Conservation (phyloP, 2,329 filamentous ascomycete species). For the Plectosphaerella cucumerina region DNA sequence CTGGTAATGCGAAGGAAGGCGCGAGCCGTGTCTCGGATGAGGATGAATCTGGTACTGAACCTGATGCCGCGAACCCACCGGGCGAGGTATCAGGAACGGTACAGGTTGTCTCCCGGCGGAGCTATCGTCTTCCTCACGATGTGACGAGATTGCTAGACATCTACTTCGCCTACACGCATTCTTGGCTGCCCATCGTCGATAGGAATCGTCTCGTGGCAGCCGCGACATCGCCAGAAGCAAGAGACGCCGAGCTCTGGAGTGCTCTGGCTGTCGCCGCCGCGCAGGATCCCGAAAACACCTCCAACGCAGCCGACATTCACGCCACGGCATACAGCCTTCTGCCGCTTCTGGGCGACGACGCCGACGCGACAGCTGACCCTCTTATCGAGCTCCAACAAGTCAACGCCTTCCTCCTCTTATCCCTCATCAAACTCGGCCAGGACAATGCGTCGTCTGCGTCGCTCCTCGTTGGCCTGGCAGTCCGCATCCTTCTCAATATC, state of each 20-base stretch:
- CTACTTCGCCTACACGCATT: slow-evolving; percentile 72
- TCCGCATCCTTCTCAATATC: slow-evolving; percentile 22
- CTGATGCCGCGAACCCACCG: slow-evolving; percentile 7
- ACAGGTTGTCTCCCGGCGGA: background rate
- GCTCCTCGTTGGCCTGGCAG: slow-evolving; percentile 60
- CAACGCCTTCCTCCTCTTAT: slow-evolving; percentile 54
- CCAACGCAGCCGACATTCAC: slow-evolving; percentile 39
- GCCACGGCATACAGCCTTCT: slow-evolving; percentile 43
- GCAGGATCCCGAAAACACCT: slow-evolving; percentile 35
- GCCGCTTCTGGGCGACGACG: slow-evolving; percentile 37
- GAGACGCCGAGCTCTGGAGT: slow-evolving; percentile 57
- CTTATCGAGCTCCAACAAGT: slow-evolving; percentile 32
- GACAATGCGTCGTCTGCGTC: slow-evolving; percentile 56
- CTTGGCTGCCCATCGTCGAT: slow-evolving; percentile 71
- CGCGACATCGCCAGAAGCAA: slow-evolving; percentile 25
- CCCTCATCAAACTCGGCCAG: slow-evolving; percentile 58
- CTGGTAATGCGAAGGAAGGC: slow-evolving; percentile 31
- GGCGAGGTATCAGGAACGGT: no score
- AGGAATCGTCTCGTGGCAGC: slow-evolving; percentile 50
- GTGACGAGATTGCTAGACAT: slow-evolving; percentile 63
- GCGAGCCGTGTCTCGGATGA: slow-evolving; percentile 27
- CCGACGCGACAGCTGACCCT: background rate
- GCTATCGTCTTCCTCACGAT: slow-evolving; percentile 41
- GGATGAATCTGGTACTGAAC: slow-evolving; percentile 24
- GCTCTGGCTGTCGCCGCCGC: slow-evolving; percentile 54